Evolutionary conservation across 495 filamentous ascomycete species (phyloP), one percentile per base, ranked within the genome.

Genomic region (Penicillium atrosanguineum): DNA sequence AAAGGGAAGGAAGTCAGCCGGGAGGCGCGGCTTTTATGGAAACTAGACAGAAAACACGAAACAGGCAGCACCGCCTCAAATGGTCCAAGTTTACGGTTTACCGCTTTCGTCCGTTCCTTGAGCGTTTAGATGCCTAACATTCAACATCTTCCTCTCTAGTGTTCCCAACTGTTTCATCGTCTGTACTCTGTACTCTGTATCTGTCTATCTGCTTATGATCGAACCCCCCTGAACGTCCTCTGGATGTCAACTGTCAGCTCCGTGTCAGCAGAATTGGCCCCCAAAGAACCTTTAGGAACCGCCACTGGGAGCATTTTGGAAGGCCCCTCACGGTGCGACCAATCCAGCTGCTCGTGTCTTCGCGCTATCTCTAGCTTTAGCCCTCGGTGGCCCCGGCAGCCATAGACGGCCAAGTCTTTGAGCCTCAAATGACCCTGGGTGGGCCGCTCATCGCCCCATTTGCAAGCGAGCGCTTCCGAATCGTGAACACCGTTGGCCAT

Each of bases 51-150:
- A 44, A 28, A 7, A 29, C 16, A 40, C 34, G 23, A 41, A 53
- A 34, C 1, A 46, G 43, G 54, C 54, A 56, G 46, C 48, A 28
- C 36, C 38, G 47, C 38, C 38, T 20, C n/a, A 16, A 18, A 8
- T n/a, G 11, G n/a, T 7, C n/a, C 31, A 14, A 34, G 31, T 34
- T 34, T 34, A 34, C 31, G 11, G 11, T 12, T 34, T 34, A 34
- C 31, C 31, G 31, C 31, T 34, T 34, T 34, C 31, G 14, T 34
- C 31, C 11, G 31, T 34, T 9, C 7, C 28, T 12, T 4, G 11
- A 23, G 2, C 23, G 2, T 23, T 23, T 2, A 23, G 23, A 2
- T 23, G 23, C 23, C 23, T 23, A 23, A 23, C 23, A n/a, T n/a
- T n/a, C n/a, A n/a, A n/a, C n/a, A n/a, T n/a, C n/a, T n/a, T n/a